Evolutionary conservation across 345 rosid genomes (phyloP), one percentile per base, ranked within the genome.

Genomic region (Mangifera indica): DNA sequence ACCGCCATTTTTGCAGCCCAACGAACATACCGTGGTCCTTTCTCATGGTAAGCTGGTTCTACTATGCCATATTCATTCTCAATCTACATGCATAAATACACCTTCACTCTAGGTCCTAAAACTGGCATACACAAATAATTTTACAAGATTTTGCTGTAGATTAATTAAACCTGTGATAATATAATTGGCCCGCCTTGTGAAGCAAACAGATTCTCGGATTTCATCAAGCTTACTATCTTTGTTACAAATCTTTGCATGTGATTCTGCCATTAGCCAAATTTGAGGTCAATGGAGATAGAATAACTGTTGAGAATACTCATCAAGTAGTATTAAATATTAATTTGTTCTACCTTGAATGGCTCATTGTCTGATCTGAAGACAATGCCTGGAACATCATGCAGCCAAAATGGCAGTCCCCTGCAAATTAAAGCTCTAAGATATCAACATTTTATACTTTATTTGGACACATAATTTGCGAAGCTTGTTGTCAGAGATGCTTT

Each of bases 161-260:
- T 11, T 14, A 42, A 12, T 13, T 15, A 21, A 52, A 85, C 91
- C 92, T 90, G 92, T 56, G 92, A 86, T 25, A 90, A 40, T 57
- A 90, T 88, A 71, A 87, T 85, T 8, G 95, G 92, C 6, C 95
- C 95, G 69, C 91, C 92, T 72, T 90, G 92, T 10, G 95, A 85
- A 73, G 89, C 91, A 74, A 51, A 90, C 24, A 90, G 58, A 21
- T 73, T 81, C 72, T 86, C 81, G 2, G 80, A 67, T 74, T 83
- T 81, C 92, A 90, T 79, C 90, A 83, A 76, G 48, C 60, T 71
- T 8, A 86, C 89, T 25, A 88, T 79, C 46, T 69, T 75, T 56
- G 78, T 76, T 9, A 79, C 77, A 67, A 81, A 90, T 14, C 60
- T 85, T 78, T 81, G 67, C 92, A 88, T 86, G 46, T 82, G 71